Conservation (phyloP, 1,284 basidiomycete species). For the Cryptococcus hybrid region DNA sequence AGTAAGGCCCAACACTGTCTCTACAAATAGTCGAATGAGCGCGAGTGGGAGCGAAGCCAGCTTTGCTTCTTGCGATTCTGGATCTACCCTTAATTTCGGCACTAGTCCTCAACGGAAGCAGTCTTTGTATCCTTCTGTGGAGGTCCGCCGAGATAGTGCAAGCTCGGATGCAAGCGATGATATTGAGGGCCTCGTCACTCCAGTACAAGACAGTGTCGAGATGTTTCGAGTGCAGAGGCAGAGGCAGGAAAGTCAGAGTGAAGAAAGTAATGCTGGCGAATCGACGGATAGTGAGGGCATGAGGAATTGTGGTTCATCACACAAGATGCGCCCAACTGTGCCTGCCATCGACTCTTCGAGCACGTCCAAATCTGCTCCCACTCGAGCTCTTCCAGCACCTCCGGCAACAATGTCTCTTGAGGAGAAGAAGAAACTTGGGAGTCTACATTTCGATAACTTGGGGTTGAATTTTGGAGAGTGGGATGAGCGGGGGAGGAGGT, state of each 20-base stretch:
- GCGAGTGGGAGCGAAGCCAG: neutral
- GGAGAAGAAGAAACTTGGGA: conserved; percentile 4
- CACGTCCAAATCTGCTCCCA: neutral
- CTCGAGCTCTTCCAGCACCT: neutral
- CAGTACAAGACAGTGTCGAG: neutral
- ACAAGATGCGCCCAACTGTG: no score
- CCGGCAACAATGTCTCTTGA: neutral
- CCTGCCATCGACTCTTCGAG: no score
- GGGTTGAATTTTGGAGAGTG: conserved; percentile 21
- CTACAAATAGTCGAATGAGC: neutral
- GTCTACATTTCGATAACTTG: conserved; percentile 26
- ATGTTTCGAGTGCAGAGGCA: neutral
- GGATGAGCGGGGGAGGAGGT: neutral
- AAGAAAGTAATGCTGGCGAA: neutral
- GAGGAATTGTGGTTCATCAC: no score
- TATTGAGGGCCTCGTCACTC: conserved; percentile 1
- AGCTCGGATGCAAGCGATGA: neutral
- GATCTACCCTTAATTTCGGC: neutral
- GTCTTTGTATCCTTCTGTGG: neutral
- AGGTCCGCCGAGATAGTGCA: conserved; percentile 7
- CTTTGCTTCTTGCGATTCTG: conserved; percentile 1
- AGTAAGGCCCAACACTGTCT: neutral
- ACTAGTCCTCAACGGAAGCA: neutral
- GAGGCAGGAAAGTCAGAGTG: neutral
- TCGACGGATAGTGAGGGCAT: no score